Evolutionary conservation across 805 yeast genomes (phyloP).

Genomic region (Cyberlindnera nakhonratchasimensis): DNA sequence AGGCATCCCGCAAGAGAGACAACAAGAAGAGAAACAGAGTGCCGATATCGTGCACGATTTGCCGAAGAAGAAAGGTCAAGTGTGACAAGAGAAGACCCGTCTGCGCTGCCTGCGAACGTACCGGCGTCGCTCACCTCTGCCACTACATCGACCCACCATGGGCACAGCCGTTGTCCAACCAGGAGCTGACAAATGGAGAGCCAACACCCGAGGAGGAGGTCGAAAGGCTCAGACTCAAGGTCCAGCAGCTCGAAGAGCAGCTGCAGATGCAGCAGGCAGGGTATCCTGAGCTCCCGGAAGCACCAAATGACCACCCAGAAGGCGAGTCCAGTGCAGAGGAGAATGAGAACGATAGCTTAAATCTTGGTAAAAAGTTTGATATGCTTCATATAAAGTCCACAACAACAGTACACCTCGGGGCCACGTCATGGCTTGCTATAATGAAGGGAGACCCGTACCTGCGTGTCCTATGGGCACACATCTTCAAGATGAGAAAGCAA

Average conservation of each 20-base stretch:
- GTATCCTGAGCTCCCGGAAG: neutral
- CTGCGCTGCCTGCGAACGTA: slow-evolving; percentile 53
- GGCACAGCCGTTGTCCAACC: slow-evolving; percentile 45
- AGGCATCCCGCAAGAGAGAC: neutral
- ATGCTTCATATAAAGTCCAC: slow-evolving; percentile 42
- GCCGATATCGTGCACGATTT: slow-evolving; percentile 45
- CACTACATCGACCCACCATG: slow-evolving; percentile 58
- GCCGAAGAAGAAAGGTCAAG: slow-evolving; percentile 48
- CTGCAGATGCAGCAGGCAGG: slow-evolving; percentile 2
- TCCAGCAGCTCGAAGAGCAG: slow-evolving; percentile 41
- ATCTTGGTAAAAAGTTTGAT: slow-evolving; percentile 41
- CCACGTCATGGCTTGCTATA: slow-evolving; percentile 56
- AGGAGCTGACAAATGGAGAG: slow-evolving; percentile 44
- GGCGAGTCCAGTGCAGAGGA: slow-evolving; percentile 1
- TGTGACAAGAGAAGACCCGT: slow-evolving; percentile 52
- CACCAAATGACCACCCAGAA: neutral
- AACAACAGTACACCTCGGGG: slow-evolving; percentile 44
- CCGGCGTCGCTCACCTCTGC: slow-evolving; percentile 56
- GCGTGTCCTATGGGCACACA: slow-evolving; percentile 51
- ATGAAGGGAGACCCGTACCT: slow-evolving; percentile 57
- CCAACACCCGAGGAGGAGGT: slow-evolving; percentile 46
- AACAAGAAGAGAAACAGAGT: slow-evolving; percentile 43
- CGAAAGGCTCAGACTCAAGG: slow-evolving; percentile 53
- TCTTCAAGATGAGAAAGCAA: slow-evolving; percentile 39
- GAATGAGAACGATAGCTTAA: slow-evolving; percentile 27